These are phyloP conservation scores for Solanum phureja DNA, from an alignment of 257 asterid species.

Conservation along the genomic window DNA sequence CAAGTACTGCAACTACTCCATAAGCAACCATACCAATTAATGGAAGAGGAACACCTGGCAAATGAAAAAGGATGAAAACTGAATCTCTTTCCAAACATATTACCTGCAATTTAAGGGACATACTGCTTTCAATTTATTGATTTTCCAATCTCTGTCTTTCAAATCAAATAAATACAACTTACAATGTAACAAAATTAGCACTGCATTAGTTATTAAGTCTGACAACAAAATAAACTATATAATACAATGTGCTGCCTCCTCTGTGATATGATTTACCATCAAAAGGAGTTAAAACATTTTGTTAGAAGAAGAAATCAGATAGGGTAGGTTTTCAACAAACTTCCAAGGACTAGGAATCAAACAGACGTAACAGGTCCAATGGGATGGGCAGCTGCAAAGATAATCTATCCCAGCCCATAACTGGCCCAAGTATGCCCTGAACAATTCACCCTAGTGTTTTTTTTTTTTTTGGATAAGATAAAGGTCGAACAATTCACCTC, in stretches of 20 bases:
- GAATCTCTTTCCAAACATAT: slow-evolving; percentile 4
- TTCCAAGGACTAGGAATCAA: neutral
- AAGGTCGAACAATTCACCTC: neutral
- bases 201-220: neutral
- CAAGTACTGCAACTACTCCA: slow-evolving; percentile 62
- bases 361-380: neutral
- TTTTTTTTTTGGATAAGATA: neutral
- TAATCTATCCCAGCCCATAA: neutral
- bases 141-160: neutral
- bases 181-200: neutral
- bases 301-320: neutral
- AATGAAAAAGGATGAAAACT: slow-evolving; percentile 13
- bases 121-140: neutral
- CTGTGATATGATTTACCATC: neutral
- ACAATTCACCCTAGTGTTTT: neutral
- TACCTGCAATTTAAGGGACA: neutral
- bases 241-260: neutral
- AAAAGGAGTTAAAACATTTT: neutral
- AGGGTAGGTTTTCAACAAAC: neutral
- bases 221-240: neutral
- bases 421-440: neutral
- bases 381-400: neutral
- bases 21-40: slow-evolving; percentile 85
- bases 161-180: neutral
- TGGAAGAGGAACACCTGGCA: slow-evolving; percentile 86